Base-by-base conservation (phyloP, 2,329 filamentous ascomycete genomes). In the Epichloe sylvatica region DNA sequence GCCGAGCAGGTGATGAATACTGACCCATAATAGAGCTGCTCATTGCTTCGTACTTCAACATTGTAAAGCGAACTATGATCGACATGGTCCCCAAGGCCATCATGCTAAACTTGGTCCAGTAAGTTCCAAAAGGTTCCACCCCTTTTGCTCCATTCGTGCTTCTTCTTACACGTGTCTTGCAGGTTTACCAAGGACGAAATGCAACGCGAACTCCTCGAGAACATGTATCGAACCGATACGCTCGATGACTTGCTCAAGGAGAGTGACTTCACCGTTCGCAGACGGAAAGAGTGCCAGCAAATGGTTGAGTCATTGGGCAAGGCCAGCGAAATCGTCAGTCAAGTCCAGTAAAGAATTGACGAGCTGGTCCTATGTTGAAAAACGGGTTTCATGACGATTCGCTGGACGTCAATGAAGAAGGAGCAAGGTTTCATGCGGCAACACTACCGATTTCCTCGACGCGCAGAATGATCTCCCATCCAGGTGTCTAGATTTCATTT, bases 21-120 rank as follows among this genome's bases (percentile, higher is more conserved):
- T 43, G 12, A 40, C 17, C 1, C 17, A 12, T 13, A 17, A 35
- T 62, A 92, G 86, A 98, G 72, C 81, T 98, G 55, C 76, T 98
- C 51, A 98, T 98, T 64, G 85, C 82, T 50, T 96, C 89, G 0
- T 98, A 98, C 75, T 98, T 86, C 72, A 96, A 95, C 70, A 98
- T 98, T 64, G 90, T 96, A 57, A 88, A 89, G 74, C 79, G 92
- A 58, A 98, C 94, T 53, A 94, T 98, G 89, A 96, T 97, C 57
- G 92, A 98, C 64, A 98, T 98, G 92, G 92, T 98, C 5, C 92
- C 92, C 58, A 98, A 98, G 73, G 92, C 92, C 39, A 94, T 98
- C 64, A 98, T 98, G 92, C 78, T 97, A 57, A 96, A 79, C 59
- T 84, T 98, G 43, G 92, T 98, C 47, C 83, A 91, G 85, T 95